Evolutionary conservation across 441 rosid genomes (phyloP), one percentile per base, ranked within the genome.

Genomic region (Hypseocharis bilobata): DNA sequence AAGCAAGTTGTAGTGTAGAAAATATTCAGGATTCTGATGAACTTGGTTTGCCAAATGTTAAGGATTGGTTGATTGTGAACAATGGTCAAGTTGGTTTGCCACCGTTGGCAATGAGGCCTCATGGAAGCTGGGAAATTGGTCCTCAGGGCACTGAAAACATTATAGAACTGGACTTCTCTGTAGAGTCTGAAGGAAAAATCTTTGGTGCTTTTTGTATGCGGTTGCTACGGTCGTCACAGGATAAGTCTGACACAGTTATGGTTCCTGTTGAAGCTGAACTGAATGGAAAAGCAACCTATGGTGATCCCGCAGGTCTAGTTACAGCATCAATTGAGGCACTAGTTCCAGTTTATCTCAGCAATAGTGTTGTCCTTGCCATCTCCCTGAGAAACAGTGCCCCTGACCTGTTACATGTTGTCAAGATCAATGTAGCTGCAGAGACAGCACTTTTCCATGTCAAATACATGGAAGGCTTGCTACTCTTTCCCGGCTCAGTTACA

Each of bases 241-340:
- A 78, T 34, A 59, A 61, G 49, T 56, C 76, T 55, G 90, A 85
- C 44, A 74, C 74, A 38, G 58, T 87, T 63, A 70, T 83, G 76
- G 65, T 84, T 68, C 93, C 91, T 47, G 66, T 87, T 64, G 88
- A 85, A 76, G 81, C 75, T 60, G 80, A 84, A 70, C 59, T 84
- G 71, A 78, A 71, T 42, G 66, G 74, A 32, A 79, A 45, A 68
- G 66, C 64, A 28, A 66, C 73, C 7, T 34, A 51, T 63, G 64
- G 74, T 62, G 82, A 75, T 47, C 66, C 30, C 10, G 28, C 56
- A 23, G 72, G 74, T 70, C 73, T 71, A 32, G 63, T 81, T 70
- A 74, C 82, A 14, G 74, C 79, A 70, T 82, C 82, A 34, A 67
- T 85, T 1, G 86, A 87, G 62, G 66, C 75, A 16, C 4, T 80